phyloP scores from a whole-genome alignment of 2,329 filamentous ascomycete species.

The Arthrobotrys conoides region DNA sequence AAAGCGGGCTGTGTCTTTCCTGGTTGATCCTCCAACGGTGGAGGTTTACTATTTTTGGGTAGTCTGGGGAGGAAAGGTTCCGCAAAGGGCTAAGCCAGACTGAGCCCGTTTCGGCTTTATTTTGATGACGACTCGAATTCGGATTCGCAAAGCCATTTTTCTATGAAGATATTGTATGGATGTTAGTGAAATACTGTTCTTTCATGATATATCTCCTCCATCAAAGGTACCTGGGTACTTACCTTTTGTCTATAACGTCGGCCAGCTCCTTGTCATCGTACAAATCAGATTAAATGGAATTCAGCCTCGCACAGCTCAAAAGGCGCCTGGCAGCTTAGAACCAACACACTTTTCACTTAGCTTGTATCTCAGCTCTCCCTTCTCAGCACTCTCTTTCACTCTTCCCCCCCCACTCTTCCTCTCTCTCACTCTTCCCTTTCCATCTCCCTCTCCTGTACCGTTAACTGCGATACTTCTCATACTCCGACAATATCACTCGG shows the following conservation, averaged over 20 bases:
- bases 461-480: constrained; percentile 26
- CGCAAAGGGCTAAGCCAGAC: constrained; percentile 35
- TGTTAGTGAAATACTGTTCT: background rate
- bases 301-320: background rate
- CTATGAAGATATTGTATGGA: background rate
- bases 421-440: constrained; percentile 3
- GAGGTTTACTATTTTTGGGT: constrained; percentile 13
- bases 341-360: constrained; percentile 40
- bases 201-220: background rate
- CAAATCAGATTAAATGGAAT: background rate
- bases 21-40: constrained; percentile 26
- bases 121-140: constrained; percentile 33
- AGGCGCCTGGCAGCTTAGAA: background rate
- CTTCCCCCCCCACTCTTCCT: background rate
- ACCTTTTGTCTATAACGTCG: too few species aligned
- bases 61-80: constrained; percentile 1
- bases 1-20: constrained; percentile 29
- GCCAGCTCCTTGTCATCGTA: background rate
- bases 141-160: background rate
- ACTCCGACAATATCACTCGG: constrained; percentile 11
- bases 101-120: constrained; percentile 44
- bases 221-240: background rate
- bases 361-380: constrained; percentile 40
- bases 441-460: constrained; percentile 17
- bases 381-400: constrained; percentile 3